Base-by-base conservation (phyloP, 164 flowering plant genomes). In the Brasenia schreberi region DNA sequence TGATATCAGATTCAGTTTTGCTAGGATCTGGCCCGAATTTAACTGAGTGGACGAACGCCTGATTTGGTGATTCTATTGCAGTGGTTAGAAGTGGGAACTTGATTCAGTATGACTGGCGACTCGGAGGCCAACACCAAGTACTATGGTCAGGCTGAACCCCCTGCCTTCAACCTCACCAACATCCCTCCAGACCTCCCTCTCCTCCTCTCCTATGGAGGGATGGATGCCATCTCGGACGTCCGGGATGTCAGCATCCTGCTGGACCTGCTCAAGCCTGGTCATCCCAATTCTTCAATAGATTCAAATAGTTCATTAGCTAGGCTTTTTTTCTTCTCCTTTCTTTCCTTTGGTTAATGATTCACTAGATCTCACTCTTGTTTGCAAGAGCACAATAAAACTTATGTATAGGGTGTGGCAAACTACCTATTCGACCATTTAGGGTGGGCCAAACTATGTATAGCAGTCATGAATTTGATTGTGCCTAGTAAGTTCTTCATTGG, bases 181-280 rank as follows among this genome's bases (percentile, higher is more conserved):
- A 86, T 88, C 6, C 88, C 95, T 0, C 72, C 69, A 0, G 70
- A 81, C 70, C 69, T 86, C 44, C 90, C 95, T 27, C 66, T 88
- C 33, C 86, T 88, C 79, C 17, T 86, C n/a, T 82, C 87, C 80
- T 86, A 88, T 63, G 95, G 92, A 39, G 92, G 90, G 49, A 69
- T 59, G 14, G 95, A 86, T 39, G 79, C 87, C 0, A 85, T 88
- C 0, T 77, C 90, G 16, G 92, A 83, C 65, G 64, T 60, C 5
- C 64, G 67, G 1, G 95, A 88, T 56, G 95, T 88, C 0, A 67
- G 59, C 63, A 67, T 43, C 6, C 64, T 88, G 45, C 76, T 88
- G 0, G 92, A 83, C 60, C n/a, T 19, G 33, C 75, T 86, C 27
- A 84, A 88, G 80, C 69, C 75, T 65, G 69, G 76, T 52, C 95